A percentile compares a stretch with the other conserved stretches of the same genome.
phyloP scores from a whole-genome alignment of 23 red algal genomes.

The Gracilariopsis chorda region DNA sequence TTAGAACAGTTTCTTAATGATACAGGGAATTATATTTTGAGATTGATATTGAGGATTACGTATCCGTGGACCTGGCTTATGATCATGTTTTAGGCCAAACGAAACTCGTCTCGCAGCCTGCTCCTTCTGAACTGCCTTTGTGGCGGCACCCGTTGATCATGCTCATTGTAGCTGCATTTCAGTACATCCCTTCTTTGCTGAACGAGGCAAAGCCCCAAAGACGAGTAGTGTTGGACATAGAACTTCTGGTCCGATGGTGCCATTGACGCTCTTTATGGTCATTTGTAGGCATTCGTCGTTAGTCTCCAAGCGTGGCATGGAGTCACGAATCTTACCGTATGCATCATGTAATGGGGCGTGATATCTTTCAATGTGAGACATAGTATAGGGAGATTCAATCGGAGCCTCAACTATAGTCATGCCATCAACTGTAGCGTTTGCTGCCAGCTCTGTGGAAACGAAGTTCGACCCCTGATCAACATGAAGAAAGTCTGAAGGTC shows the following conservation, averaged over 20 bases:
- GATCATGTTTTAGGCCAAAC: slow-evolving; percentile 8
- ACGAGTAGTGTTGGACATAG: neutral
- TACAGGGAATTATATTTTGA: too few relatives aligned
- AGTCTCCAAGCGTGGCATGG: neutral
- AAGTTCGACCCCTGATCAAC: slow-evolving; percentile 14
- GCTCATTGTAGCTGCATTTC: neutral
- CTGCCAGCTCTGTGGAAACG: neutral
- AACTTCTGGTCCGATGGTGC: slow-evolving; percentile 23
- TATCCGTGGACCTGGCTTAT: too few relatives aligned
- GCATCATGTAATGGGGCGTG: neutral
- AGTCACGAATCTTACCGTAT: neutral
- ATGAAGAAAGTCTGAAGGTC: neutral
- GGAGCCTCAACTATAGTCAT: neutral
- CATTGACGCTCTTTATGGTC: neutral
- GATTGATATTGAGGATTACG: too few relatives aligned
- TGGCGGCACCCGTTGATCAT: neutral
- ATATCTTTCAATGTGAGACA: slow-evolving; percentile 20
- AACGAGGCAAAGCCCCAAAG: neutral
- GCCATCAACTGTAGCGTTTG: neutral
- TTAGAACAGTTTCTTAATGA: too few relatives aligned
- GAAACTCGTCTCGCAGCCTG: neutral
- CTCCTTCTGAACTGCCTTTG: neutral
- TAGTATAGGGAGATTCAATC: slow-evolving; percentile 9
- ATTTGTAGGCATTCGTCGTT: slow-evolving; percentile 3
- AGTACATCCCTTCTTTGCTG: neutral